Conservation (phyloP, 2,329 filamentous ascomycete genomes). For the Alternaria sp. region DNA sequence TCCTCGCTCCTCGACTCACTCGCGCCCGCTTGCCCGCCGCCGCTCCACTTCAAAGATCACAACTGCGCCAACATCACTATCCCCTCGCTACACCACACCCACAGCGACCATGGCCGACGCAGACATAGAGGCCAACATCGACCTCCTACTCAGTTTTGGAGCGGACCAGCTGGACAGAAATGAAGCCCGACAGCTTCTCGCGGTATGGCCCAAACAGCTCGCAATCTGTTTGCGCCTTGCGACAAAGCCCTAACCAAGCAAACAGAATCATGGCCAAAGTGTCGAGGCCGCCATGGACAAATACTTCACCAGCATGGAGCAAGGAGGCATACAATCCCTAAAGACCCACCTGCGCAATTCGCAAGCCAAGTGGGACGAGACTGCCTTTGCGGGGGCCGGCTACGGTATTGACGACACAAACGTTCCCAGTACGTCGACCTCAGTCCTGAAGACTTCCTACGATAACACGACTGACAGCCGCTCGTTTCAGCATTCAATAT, state of each 20-base stretch:
- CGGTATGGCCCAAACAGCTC: constrained; percentile 13
- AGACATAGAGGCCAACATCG: constrained; percentile 20
- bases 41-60: constrained; percentile 5
- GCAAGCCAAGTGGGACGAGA: constrained; percentile 43
- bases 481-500: constrained; percentile 45
- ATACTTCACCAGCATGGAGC: constrained; percentile 26
- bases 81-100: background rate
- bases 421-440: constrained; percentile 40
- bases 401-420: constrained; percentile 39
- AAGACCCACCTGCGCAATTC: constrained; percentile 33
- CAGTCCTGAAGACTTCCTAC: background rate
- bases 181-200: constrained; percentile 31
- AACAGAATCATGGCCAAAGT: constrained; percentile 37
- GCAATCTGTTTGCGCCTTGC: constrained; percentile 1
- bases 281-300: constrained; percentile 36
- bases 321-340: constrained; percentile 24
- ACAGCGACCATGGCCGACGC: constrained; percentile 19
- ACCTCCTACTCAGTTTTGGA: constrained; percentile 19
- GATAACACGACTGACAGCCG: constrained; percentile 27
- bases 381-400: constrained; percentile 40
- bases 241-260: constrained; percentile 4
- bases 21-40: constrained; percentile 13
- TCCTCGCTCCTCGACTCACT: constrained; percentile 1
- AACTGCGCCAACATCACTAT: constrained; percentile 1
- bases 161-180: constrained; percentile 25